Percentiles rank a stretch among this genome's conserved stretches.
phyloP scores from a whole-genome alignment of 495 filamentous ascomycete species.

The Trichoderma virens region DNA sequence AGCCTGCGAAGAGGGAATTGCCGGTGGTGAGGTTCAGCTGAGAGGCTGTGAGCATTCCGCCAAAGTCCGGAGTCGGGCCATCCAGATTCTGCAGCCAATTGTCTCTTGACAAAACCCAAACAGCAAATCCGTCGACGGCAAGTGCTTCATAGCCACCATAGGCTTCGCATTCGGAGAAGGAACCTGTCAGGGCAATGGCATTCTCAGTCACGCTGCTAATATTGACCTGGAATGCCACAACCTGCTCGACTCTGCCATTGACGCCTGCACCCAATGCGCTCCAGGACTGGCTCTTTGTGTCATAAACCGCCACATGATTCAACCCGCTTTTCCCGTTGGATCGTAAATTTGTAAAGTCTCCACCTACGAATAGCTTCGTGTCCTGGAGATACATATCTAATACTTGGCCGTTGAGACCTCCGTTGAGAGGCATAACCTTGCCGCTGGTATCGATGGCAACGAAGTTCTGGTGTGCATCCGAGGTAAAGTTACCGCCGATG shows the following conservation, averaged over 20 bases:
- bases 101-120: slow-evolving; percentile 85
- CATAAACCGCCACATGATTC: slow-evolving; percentile 67
- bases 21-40: slow-evolving; percentile 51
- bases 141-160: slow-evolving; percentile 55
- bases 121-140: slow-evolving; percentile 64
- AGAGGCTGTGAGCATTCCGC: slow-evolving; percentile 62
- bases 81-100: slow-evolving; percentile 87
- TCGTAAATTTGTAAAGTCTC: slow-evolving; percentile 71
- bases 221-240: slow-evolving; percentile 76
- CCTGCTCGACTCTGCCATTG: slow-evolving; percentile 63
- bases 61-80: slow-evolving; percentile 52
- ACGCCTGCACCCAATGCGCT: slow-evolving; percentile 75
- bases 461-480: slow-evolving; percentile 58
- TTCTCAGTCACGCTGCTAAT: slow-evolving; percentile 62
- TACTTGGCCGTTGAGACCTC: slow-evolving; percentile 78
- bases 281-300: slow-evolving; percentile 63
- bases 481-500: slow-evolving; percentile 80
- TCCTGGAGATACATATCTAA: slow-evolving; percentile 57
- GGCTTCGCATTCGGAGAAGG: slow-evolving; percentile 63
- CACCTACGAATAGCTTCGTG: slow-evolving; percentile 70
- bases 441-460: slow-evolving; percentile 63
- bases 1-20: slow-evolving; percentile 67
- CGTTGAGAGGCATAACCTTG: slow-evolving; percentile 50
- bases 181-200: slow-evolving; percentile 71
- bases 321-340: slow-evolving; percentile 53